These are phyloP conservation scores for Leishmania major DNA, from an alignment of 208 protist species.

Conservation along the genomic window DNA sequence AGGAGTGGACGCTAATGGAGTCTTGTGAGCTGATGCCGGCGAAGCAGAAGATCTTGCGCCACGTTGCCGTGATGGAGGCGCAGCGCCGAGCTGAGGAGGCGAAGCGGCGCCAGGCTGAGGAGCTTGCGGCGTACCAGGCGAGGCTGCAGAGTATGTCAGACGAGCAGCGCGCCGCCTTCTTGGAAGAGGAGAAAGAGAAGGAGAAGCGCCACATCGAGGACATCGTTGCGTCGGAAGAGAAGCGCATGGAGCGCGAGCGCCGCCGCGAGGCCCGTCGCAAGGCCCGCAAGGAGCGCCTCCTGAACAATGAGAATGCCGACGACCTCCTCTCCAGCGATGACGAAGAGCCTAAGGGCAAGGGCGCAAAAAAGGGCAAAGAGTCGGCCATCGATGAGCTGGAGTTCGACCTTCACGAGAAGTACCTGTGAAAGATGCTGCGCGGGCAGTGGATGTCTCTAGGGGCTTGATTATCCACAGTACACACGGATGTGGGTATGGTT, in stretches of 20 bases:
- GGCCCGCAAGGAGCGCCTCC: conserved; percentile 38
- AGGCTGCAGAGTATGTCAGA: conserved; percentile 42
- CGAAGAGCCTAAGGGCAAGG: conserved; percentile 26
- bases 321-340: conserved; percentile 41
- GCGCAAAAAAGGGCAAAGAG: conserved; percentile 30
- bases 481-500: not conserved
- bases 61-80: conserved; percentile 28
- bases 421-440: conserved; percentile 14
- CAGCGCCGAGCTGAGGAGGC: conserved; percentile 45
- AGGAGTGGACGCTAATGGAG: conserved; percentile 36
- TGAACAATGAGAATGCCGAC: conserved; percentile 27
- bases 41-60: conserved; percentile 37
- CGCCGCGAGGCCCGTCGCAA: conserved; percentile 45
- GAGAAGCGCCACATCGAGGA: conserved; percentile 42
- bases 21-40: conserved; percentile 22
- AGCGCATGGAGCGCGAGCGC: conserved; percentile 26
- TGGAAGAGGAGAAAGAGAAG: conserved; percentile 43
- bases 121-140: conserved; percentile 53
- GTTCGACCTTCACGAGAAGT: conserved; percentile 34
- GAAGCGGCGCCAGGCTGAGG: conserved; percentile 40
- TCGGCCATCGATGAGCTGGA: conserved; percentile 39
- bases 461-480: not conserved
- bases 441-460: not conserved
- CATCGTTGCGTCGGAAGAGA: conserved; percentile 35
- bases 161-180: conserved; percentile 54